Base-by-base conservation (phyloP, 2,329 filamentous ascomycete species). In the Fusarium subglutinans region DNA sequence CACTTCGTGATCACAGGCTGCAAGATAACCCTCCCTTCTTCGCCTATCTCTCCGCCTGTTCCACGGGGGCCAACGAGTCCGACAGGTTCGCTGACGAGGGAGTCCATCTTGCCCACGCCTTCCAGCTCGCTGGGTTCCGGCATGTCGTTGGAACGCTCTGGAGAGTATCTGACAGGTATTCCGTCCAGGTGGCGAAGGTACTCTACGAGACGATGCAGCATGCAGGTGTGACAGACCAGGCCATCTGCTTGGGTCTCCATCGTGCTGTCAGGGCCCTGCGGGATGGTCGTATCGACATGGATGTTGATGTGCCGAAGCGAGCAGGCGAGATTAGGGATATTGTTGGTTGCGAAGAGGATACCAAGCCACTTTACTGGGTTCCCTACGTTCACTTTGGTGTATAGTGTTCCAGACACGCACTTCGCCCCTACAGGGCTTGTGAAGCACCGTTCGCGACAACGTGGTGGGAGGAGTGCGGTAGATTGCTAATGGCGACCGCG, bases 231-330 rank as follows among this genome's bases (percentile, higher is more conserved):
- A 48, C 26, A 2, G 45, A 48, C 10, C 13, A 15, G 20, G 45
- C 20, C 4, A 28, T 48, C 26, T 48, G 26, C 7, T 7, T 6
- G 6, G 26, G 26, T 2, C 13, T 48, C 3, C 26, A 48, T 17
- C 26, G 26, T 8, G 26, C 45, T 48, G 14, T n/a, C 4, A 28
- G 20, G 45, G 26, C 45, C 1, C 20, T 48, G 9, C 20, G 45
- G 9, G 20, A 30, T 3, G 20, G 45, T 14, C 44, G 24, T 12
- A 26, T 6, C 8, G 24, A 26, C 17, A 45, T 45, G 8, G 26
- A 45, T 20, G 5, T 17, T 20, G 17, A 17, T 6, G 0, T 26
- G 5, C 5, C 44, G 1, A 20, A 6, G 1, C n/a, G 10, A 17
- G 41, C 14, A 0, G 22, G 4, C 5, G 24, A 45, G 12, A 26